Base-by-base conservation (phyloP, 352 stramenopile species). In the Achlya hypogyna region DNA sequence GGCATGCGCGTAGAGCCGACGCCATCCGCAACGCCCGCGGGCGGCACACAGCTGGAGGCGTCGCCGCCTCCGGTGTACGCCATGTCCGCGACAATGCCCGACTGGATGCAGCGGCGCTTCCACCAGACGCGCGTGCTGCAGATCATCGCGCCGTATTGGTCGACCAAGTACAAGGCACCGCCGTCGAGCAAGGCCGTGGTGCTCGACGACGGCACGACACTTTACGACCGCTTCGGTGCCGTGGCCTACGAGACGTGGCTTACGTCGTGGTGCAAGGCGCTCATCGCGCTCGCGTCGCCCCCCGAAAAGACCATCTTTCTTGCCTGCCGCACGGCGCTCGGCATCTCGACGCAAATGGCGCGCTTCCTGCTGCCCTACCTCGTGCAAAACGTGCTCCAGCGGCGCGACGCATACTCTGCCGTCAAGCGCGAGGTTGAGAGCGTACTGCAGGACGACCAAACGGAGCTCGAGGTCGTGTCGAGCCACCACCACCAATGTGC, bases 121-220 rank as follows among this genome's bases (percentile, higher is more conserved):
- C 84, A 95, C 40, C 76, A 82, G 23, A 91, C 90, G 65, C 77
- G 90, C 45, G 80, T 96, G 5, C 70, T 96, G 40, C 82, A 96
- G 69, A 88, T 94, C 63, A 78, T 96, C 8, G 84, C 91, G 51
- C 88, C 87, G 10, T 96, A 95, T 58, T 96, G 87, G 88, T 88
- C 82, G 43, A 93, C 87, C 28, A 87, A 90, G 40, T 96, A 96
- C 67, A 71, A 67, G 2, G 38, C 91, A 9, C 45, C 56, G 8
- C 31, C 31, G 14, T 23, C 58, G 4, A 63, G 35, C 18, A 27
- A 69, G 14, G 45, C 58, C 70, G 60, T 28, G 18, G 71, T 16
- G 70, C 71, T 51, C 51, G 58, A 63, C 64, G 75, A 86, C 42
- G 79, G 81, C 45, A 75, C 74, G 25, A 84, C 79, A 6, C 87